A percentile compares a stretch with the other conserved stretches of the same genome.
Evolutionary conservation across 345 rosid genomes (phyloP).

Genomic region (Eucalyptus fibrosa): DNA sequence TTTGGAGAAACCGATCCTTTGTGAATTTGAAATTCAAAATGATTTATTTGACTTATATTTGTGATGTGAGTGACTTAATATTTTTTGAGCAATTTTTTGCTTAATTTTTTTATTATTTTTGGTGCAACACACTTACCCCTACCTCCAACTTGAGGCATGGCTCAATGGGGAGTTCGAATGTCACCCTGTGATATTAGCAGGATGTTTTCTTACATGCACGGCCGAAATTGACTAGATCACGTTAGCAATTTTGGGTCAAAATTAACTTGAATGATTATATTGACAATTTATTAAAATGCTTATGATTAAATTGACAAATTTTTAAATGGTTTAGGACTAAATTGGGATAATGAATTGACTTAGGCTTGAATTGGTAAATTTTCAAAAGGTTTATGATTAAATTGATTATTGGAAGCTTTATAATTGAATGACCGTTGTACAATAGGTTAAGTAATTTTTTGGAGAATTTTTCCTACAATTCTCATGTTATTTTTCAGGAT

Average conservation of each 20-base stretch:
- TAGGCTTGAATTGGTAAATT: no score
- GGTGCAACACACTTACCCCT: background rate
- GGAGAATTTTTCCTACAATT: background rate
- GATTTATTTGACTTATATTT: background rate
- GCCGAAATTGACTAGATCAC: background rate
- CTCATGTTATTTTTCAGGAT: background rate
- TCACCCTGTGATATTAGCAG: background rate
- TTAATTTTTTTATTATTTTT: background rate
- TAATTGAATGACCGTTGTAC: no score
- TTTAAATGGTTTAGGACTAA: no score
- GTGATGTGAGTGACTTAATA: background rate
- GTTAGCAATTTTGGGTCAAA: fast-evolving
- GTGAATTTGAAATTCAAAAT: background rate
- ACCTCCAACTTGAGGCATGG: background rate
- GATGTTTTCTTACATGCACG: background rate
- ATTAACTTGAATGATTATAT: background rate
- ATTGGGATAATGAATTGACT: background rate
- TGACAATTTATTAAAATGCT: no score
- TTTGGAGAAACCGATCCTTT: background rate
- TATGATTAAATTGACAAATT: no score
- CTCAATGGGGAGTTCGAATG: fast-evolving
- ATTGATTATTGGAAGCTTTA: background rate
- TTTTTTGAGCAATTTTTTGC: background rate
- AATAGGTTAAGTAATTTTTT: background rate
- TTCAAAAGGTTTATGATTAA: no score